Evolutionary conservation across 2,329 filamentous ascomycete genomes (phyloP), one percentile per base, ranked within the genome.

Genomic region (Ustulina deusta): DNA sequence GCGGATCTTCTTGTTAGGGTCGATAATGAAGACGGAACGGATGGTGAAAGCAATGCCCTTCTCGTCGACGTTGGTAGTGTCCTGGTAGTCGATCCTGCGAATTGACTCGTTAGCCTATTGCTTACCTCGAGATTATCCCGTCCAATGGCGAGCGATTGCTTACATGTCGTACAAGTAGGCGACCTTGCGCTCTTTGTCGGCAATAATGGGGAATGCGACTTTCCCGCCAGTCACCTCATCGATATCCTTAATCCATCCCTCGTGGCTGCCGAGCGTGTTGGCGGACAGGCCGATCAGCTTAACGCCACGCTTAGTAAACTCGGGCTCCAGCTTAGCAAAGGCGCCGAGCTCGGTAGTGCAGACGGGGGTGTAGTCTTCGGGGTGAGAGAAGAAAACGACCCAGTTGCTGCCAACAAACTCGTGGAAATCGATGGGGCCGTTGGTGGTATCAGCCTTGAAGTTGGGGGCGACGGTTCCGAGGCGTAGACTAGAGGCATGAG

Each of bases 271-370:
- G 71, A 97, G 86, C 75, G 91, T 93, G 85, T 97, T 97, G 84
- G 94, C 94, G 69, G 89, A 91, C 74, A 97, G 87, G 56, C 94
- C 94, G 76, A 97, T 95, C 83, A 97, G 90, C 88, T 97, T 97
- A 76, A 95, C 93, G 72, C 89, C 90, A 71, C 94, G 90, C 85
- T 92, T 93, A 77, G 89, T 87, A 82, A 97, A 97, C 82, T 97
- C 93, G 76, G 90, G 88, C 84, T 93, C 90, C 71, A 97, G 87
- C 83, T 94, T 96, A 74, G 94, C 92, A 77, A 97, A 97, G 68
- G 94, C 94, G 71, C 94, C 94, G 70, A 97, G 91, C 85, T 97
- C 94, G 62, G 94, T 97, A 72, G 94, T 97, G 87, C 94, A 97
- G 68, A 97, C 94, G 62, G 94, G 94, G 1, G 94, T 97, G 86